Evolutionary conservation across 2,329 filamentous ascomycete genomes (phyloP), one percentile per base, ranked within the genome.

Genomic region (Diaporthe caulivora): DNA sequence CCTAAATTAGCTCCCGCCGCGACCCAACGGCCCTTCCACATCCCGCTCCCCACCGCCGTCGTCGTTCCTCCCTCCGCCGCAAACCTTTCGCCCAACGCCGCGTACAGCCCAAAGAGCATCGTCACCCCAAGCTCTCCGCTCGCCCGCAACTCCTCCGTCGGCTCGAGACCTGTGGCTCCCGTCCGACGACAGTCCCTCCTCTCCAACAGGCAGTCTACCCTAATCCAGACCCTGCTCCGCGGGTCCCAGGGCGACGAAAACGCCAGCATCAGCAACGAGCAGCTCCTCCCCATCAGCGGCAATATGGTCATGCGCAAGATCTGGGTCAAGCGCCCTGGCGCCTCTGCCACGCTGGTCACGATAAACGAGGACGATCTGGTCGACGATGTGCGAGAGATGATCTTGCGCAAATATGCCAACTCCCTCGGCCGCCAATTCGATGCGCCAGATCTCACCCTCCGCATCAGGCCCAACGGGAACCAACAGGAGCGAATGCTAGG

Each of bases 321-420:
- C 78, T 99, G 97, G 97, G 96, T 98, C 81, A 97, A 93, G 86
- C 90, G 96, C 79, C 93, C 94, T 26, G 90, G 92, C 76, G 94
- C 92, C 74, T 98, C 96, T 72, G 92, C 96, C 51, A 99, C 97
- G 18, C 87, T 97, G 79, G 93, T 99, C 71, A 91, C 93, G 75
- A 93, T 97, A 78, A 89, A 91, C 78, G 94, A 97, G 79, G 95
- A 97, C 79, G 95, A 98, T 80, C 85, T 98, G 78, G 95, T 98
- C 72, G 97, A 99, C 82, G 96, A 98, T 83, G 92, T 98, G 75
- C 93, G 96, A 78, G 97, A 98, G 78, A 91, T 95, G 87, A 97
- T 98, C 72, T 86, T 98, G 78, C 92, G 91, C 79, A 98, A 98
- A 86, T 99, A 98, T 82, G 91, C 92, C 78, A 98, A 99, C 83